Conservation (phyloP, 1,284 basidiomycete species). For the Cryptococcus jaspeensis region DNA sequence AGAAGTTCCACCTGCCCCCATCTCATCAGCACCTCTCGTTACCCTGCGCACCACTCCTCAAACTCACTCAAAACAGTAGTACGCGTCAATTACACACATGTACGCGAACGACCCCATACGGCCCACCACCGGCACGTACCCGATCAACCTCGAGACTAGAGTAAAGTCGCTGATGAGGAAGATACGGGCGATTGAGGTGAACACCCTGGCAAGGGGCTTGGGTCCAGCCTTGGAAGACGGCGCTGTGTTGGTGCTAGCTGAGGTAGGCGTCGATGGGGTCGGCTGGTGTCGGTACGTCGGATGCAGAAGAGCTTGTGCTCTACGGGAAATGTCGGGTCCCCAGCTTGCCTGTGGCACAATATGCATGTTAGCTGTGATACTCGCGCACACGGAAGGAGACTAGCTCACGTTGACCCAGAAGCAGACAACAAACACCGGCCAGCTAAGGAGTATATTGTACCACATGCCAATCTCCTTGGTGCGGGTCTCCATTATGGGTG, state of each 20-base stretch:
- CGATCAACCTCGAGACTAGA: constrained; percentile 41
- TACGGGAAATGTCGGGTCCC: constrained; percentile 43
- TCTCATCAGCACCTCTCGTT: not conserved
- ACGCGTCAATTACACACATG: constrained; percentile 48
- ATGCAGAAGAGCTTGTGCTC: constrained; percentile 45
- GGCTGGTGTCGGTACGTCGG: constrained; percentile 47
- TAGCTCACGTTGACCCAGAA: constrained; percentile 49
- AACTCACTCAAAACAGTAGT: constrained; percentile 51
- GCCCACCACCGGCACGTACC: constrained; percentile 44
- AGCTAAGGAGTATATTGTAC: constrained; percentile 49
- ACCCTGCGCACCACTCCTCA: not conserved
- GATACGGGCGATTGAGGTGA: constrained; percentile 36
- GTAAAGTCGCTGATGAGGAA: constrained; percentile 50
- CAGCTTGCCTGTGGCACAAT: constrained; percentile 31
- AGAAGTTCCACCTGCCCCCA: constrained; percentile 40
- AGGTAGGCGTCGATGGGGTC: constrained; percentile 16
- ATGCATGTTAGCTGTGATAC: not conserved
- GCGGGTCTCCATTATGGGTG: constrained; percentile 15
- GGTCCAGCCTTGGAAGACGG: constrained; percentile 6
- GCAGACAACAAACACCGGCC: constrained; percentile 48
- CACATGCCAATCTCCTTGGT: constrained; percentile 44
- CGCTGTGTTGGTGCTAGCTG: not conserved
- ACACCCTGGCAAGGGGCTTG: constrained; percentile 22
- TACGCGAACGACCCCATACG: constrained; percentile 32
- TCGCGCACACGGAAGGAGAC: not conserved